phyloP scores from a whole-genome alignment of 257 asterid species.

The Marsdenia floribunda region DNA sequence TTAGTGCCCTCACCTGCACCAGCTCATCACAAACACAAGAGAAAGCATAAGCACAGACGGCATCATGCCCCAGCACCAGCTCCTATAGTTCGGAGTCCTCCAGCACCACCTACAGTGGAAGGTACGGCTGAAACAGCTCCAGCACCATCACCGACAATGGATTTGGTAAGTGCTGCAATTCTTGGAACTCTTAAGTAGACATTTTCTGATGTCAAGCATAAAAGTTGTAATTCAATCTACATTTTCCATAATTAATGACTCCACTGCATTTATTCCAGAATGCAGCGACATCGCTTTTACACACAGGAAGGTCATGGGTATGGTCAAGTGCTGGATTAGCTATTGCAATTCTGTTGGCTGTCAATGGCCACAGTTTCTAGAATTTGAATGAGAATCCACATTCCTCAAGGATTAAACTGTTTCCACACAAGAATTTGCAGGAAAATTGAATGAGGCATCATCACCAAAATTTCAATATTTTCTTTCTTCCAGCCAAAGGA shows the following conservation, averaged over 20 bases:
- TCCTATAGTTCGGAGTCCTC: conserved; percentile 72
- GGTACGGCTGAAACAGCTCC: conserved; percentile 58
- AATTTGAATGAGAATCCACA: conserved; percentile 16
- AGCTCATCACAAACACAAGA: conserved; percentile 33
- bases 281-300: conserved; percentile 42
- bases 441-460: not conserved
- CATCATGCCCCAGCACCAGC: conserved; percentile 53
- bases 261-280: conserved; percentile 43
- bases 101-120: conserved; percentile 73
- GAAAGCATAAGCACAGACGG: conserved; percentile 26
- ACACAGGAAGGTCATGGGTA: conserved; percentile 49
- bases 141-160: conserved; percentile 76
- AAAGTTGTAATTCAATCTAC: not conserved
- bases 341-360: conserved; percentile 39
- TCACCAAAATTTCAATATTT: conserved; percentile 2
- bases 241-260: conserved; percentile 18
- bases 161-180: conserved; percentile 47
- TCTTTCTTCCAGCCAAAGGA: not conserved
- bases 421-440: not conserved
- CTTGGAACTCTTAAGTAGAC: not conserved
- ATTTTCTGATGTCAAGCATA: not conserved
- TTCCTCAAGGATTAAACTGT: conserved; percentile 21
- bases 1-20: conserved; percentile 61
- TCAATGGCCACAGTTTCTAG: conserved; percentile 37
- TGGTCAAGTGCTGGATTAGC: conserved; percentile 44